Conservation (phyloP, 495 filamentous ascomycete species). For the Penicillium malachiteum region DNA sequence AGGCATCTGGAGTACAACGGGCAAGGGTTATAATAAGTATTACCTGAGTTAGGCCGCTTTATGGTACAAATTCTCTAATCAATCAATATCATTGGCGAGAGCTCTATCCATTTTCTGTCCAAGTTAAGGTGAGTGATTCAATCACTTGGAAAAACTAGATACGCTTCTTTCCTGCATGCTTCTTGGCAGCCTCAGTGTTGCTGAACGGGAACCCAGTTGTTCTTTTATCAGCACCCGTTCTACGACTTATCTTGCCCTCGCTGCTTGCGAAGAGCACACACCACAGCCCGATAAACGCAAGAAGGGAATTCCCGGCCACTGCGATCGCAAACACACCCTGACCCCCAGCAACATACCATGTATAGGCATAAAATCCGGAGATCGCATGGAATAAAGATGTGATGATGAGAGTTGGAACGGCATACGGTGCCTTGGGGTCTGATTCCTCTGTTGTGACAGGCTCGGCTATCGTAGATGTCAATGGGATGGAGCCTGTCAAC, state of each 20-base stretch:
- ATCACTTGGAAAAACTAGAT: slow-evolving; percentile 6
- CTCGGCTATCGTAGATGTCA: slow-evolving; percentile 51
- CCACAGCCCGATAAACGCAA: slow-evolving; percentile 69
- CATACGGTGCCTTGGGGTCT: slow-evolving; percentile 66
- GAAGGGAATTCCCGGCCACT: slow-evolving; percentile 44
- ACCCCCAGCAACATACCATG: slow-evolving; percentile 53
- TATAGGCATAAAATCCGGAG: slow-evolving; percentile 67
- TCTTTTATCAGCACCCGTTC: slow-evolving; percentile 76
- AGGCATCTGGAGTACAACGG: no score
- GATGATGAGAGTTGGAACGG: slow-evolving; percentile 63
- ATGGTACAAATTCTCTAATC: not conserved
- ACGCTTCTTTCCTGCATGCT: slow-evolving; percentile 47
- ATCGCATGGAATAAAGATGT: slow-evolving; percentile 63
- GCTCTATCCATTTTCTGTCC: no score
- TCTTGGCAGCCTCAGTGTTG: slow-evolving; percentile 56
- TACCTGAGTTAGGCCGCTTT: no score
- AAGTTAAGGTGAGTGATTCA: no score
- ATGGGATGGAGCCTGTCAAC: slow-evolving; percentile 73
- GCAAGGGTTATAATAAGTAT: no score
- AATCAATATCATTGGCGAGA: no score
- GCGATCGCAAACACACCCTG: slow-evolving; percentile 57
- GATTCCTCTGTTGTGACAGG: slow-evolving; percentile 42
- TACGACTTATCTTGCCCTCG: slow-evolving; percentile 60
- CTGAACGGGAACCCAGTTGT: slow-evolving; percentile 75
- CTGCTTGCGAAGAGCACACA: slow-evolving; percentile 70